Percentiles rank a stretch among this genome's conserved stretches.
phyloP scores from a whole-genome alignment of 106 monocot species.

The Acorus gramineus region DNA sequence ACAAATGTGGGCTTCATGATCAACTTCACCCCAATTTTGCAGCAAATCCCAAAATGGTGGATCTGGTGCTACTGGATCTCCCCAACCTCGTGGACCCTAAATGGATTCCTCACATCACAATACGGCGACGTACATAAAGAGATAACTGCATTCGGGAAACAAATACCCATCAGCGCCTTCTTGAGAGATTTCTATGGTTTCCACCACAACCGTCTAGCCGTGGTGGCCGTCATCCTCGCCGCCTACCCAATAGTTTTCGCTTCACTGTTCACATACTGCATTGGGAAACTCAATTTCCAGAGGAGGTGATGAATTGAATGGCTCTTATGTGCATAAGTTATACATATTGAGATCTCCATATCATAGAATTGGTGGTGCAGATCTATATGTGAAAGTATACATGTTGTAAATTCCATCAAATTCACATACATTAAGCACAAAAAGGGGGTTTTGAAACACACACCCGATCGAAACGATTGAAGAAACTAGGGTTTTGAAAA shows the following conservation, averaged over 20 bases:
- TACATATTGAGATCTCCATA: too few species aligned
- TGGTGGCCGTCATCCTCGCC: slow-evolving; percentile 2
- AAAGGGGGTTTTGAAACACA: too few species aligned
- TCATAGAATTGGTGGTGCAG: too few species aligned
- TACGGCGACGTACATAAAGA: slow-evolving; percentile 14
- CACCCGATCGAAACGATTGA: too few species aligned
- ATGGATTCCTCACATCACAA: slow-evolving; percentile 17
- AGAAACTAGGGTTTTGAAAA: too few species aligned
- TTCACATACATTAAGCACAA: too few species aligned
- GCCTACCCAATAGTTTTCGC: slow-evolving; percentile 2
- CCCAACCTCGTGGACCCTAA: slow-evolving; percentile 14
- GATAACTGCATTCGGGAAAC: slow-evolving; percentile 10
- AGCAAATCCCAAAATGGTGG: slow-evolving; percentile 22
- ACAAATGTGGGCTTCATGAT: too few species aligned
- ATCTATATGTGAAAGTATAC: too few species aligned
- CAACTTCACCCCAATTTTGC: not conserved
- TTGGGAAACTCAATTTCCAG: slow-evolving; percentile 15
- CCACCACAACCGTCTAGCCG: not conserved
- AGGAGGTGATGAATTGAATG: not conserved
- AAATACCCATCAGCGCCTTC: not conserved
- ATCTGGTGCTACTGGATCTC: slow-evolving; percentile 11
- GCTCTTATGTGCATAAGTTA: too few species aligned
- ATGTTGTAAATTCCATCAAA: too few species aligned
- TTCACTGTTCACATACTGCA: not conserved
- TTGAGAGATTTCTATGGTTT: slow-evolving; percentile 10